Evolutionary conservation across 352 stramenopile species (phyloP).

Genomic region (Phytopythium vexans): DNA sequence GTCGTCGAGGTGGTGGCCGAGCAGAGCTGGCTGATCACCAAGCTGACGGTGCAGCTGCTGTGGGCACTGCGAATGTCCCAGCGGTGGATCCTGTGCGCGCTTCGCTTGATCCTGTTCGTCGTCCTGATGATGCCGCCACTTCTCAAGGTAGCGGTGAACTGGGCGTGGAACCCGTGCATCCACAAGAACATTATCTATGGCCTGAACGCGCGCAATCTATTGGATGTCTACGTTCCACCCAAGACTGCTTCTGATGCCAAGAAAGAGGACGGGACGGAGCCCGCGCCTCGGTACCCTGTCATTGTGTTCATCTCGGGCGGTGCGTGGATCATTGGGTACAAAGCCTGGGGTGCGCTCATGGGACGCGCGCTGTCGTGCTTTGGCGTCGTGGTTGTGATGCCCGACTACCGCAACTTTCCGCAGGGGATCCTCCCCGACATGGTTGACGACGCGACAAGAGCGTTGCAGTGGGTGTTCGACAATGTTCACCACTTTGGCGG

Average conservation of each 20-base stretch:
- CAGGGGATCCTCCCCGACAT: slow-evolving; percentile 86
- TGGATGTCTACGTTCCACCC: slow-evolving; percentile 81
- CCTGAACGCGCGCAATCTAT: slow-evolving; percentile 64
- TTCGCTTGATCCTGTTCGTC: slow-evolving; percentile 66
- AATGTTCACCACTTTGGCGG: slow-evolving; percentile 85
- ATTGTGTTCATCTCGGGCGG: slow-evolving; percentile 90
- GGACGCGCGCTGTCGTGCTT: slow-evolving; percentile 67
- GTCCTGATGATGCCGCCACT: slow-evolving; percentile 51
- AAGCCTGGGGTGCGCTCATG: slow-evolving; percentile 88
- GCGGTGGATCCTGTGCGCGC: slow-evolving; percentile 63
- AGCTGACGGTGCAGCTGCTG: slow-evolving; percentile 60
- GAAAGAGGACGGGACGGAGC: neutral
- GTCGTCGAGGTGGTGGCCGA: slow-evolving; percentile 60
- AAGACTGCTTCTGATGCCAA: slow-evolving; percentile 10
- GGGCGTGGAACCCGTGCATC: slow-evolving; percentile 47
- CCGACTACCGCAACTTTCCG: slow-evolving; percentile 92
- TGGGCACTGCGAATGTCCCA: slow-evolving; percentile 69
- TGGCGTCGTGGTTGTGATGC: slow-evolving; percentile 86
- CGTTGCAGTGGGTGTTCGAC: slow-evolving; percentile 87
- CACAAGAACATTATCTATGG: slow-evolving; percentile 84
- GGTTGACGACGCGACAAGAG: slow-evolving; percentile 81
- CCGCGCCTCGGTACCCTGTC: slow-evolving; percentile 49
- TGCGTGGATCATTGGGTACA: slow-evolving; percentile 93
- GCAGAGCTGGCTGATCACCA: slow-evolving; percentile 73
- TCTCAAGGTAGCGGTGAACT: slow-evolving; percentile 58